Conservation (phyloP, 1,139 yeast genomes). For the Saccharomyces hybrid region DNA sequence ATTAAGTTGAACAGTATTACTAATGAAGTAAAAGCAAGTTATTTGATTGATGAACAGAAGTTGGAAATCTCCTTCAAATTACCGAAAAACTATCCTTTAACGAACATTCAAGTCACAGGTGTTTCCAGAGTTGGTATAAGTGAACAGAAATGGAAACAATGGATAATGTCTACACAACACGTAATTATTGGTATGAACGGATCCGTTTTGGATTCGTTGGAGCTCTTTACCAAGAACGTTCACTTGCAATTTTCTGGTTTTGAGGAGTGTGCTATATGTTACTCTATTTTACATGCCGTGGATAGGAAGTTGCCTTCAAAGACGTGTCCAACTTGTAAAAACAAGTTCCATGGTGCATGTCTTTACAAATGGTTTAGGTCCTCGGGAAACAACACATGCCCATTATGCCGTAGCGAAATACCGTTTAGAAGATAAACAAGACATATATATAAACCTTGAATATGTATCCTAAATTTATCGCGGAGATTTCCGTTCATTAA, state of each 20-base stretch:
- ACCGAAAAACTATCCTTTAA: constrained; percentile 69
- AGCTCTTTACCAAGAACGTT: constrained; percentile 73
- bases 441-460: neutral
- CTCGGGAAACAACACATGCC: constrained; percentile 87
- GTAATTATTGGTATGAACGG: constrained; percentile 68
- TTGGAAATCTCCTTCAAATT: constrained; percentile 71
- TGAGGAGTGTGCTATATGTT: constrained; percentile 96
- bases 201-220: constrained; percentile 73
- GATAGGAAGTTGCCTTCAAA: constrained; percentile 88
- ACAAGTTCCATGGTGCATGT: constrained; percentile 94
- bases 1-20: constrained; percentile 56
- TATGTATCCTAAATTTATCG: no score
- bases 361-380: constrained; percentile 96
- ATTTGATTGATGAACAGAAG: constrained; percentile 80
- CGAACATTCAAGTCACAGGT: constrained; percentile 68
- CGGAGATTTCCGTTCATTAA: neutral
- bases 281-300: constrained; percentile 74
- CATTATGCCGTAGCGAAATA: constrained; percentile 80
- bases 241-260: constrained; percentile 81
- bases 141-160: constrained; percentile 90
- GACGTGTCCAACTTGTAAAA: constrained; percentile 81
- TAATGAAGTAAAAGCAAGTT: constrained; percentile 66
- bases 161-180: constrained; percentile 87
- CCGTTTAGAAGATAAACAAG: constrained; percentile 37
- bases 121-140: constrained; percentile 79